Percentiles rank a stretch among this genome's conserved stretches.
Conservation (phyloP, 768 basidiomycete species). For the Infundibulicybe gibba region DNA sequence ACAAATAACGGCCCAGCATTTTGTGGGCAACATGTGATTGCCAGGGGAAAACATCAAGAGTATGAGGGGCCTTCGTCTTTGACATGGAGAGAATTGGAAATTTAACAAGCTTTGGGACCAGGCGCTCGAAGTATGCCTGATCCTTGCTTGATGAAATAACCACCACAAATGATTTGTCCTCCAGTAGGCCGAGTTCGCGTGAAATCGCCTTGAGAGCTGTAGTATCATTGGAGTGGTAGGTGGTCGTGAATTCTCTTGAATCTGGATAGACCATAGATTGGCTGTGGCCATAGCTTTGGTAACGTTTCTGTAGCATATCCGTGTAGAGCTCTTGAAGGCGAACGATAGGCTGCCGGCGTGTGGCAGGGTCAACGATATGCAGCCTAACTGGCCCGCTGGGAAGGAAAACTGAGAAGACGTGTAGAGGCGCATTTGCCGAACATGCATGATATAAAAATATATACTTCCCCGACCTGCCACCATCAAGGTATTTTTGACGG, state of each 20-base stretch:
- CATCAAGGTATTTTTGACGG: constrained; percentile 68
- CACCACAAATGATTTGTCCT: constrained; percentile 70
- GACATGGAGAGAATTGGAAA: constrained; percentile 90
- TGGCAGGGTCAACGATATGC: constrained; percentile 88
- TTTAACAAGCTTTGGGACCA: constrained; percentile 65
- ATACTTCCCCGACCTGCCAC: constrained; percentile 68
- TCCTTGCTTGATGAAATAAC: constrained; percentile 87
- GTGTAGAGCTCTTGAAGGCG: constrained; percentile 73
- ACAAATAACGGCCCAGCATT: constrained; percentile 82
- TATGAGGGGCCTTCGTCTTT: constrained; percentile 71
- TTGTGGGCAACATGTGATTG: constrained; percentile 77
- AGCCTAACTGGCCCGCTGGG: constrained; percentile 69
- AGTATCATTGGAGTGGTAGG: constrained; percentile 75
- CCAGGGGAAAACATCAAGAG: constrained; percentile 86
- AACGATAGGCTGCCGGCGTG: constrained; percentile 77
- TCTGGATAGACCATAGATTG: constrained; percentile 63
- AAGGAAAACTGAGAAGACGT: constrained; percentile 86
- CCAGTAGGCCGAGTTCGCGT: constrained; percentile 75
- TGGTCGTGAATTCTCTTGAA: constrained; percentile 55
- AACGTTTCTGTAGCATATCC: constrained; percentile 55
- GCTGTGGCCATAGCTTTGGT: constrained; percentile 32
- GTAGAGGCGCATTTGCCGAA: constrained; percentile 68
- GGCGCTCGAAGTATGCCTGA: constrained; percentile 74
- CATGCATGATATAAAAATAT: constrained; percentile 87
- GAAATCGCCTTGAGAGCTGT: constrained; percentile 86